These are phyloP conservation scores for Blastobotrys buckinghamii DNA, from an alignment of 1,139 yeast genomes.

Conservation along the genomic window DNA sequence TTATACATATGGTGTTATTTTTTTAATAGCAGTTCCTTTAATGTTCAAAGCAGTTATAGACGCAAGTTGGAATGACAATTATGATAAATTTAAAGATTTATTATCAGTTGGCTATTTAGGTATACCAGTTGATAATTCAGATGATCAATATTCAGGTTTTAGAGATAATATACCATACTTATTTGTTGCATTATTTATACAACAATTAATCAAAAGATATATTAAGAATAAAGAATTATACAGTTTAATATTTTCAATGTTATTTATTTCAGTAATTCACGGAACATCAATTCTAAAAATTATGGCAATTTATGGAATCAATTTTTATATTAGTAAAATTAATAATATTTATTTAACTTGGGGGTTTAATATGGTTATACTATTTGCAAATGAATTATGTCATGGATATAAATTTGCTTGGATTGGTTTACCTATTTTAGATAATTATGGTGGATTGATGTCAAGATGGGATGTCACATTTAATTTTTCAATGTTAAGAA, in stretches of 20 bases:
- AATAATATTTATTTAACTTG: constrained; percentile 43
- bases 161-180: constrained; percentile 70
- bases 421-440: constrained; percentile 37
- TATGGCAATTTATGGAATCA: constrained; percentile 48
- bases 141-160: constrained; percentile 81
- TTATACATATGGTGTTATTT: constrained; percentile 55
- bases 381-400: constrained; percentile 70
- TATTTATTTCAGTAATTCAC: constrained; percentile 70
- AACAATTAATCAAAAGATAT: constrained; percentile 45
- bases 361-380: constrained; percentile 68
- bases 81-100: constrained; percentile 52
- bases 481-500: constrained; percentile 79
- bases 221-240: constrained; percentile 44
- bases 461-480: constrained; percentile 94
- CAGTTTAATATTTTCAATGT: constrained; percentile 65
- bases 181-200: constrained; percentile 47
- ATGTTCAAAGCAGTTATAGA: constrained; percentile 78
- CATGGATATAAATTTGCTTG: constrained; percentile 41
- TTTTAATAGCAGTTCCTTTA: constrained; percentile 66
- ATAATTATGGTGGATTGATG: constrained; percentile 54
- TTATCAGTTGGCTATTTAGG: constrained; percentile 61
- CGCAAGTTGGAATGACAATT: constrained; percentile 72
- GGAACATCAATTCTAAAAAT: constrained; percentile 69
- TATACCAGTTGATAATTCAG: constrained; percentile 61
- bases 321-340: constrained; percentile 49